Base-by-base conservation (phyloP, 139 green algal genomes). In the Mesostigma viride region DNA sequence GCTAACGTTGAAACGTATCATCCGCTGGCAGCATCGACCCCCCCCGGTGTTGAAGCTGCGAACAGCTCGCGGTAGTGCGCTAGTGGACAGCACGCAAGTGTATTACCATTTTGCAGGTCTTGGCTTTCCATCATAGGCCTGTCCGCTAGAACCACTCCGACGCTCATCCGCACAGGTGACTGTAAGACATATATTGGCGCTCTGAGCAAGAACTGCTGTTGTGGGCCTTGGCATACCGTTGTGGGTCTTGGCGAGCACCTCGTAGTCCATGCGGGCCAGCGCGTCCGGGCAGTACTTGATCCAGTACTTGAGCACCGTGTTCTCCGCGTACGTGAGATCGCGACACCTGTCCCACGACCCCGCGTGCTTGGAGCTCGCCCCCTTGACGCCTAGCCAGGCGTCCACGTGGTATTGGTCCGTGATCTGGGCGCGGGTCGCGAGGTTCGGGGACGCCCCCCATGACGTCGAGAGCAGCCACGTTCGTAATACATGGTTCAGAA, bases 181-280 rank as follows among this genome's bases (percentile, higher is more conserved):
- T n/a, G n/a, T n/a, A n/a, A n/a, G n/a, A n/a, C n/a, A n/a, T n/a
- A n/a, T n/a, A n/a, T n/a, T n/a, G n/a, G n/a, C n/a, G n/a, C n/a
- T n/a, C n/a, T n/a, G n/a, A n/a, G n/a, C n/a, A n/a, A n/a, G n/a
- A n/a, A n/a, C n/a, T n/a, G n/a, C n/a, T n/a, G n/a, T n/a, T n/a
- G n/a, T n/a, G n/a, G n/a, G n/a, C n/a, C n/a, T n/a, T n/a, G n/a
- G 40, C 40, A 14, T 28, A 72, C 65, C 65, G 28, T 72, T 72
- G 35, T 72, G 65, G 33, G 33, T 53, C 65, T 72, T 72, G 24
- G 65, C 65, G 33, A 72, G 56, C 22, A 36, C 8, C 56, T 72
- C 65, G 27, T 31, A 72, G 56, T 72, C 65, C 24, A 31, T 33
- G 11, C 48, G 57, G 26, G 8, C 24, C 20, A 72, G n/a, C 27